A percentile compares a stretch with the other conserved stretches of the same genome.
phyloP scores from a whole-genome alignment of 2,329 filamentous ascomycete species.

The Cadophora gregata region DNA sequence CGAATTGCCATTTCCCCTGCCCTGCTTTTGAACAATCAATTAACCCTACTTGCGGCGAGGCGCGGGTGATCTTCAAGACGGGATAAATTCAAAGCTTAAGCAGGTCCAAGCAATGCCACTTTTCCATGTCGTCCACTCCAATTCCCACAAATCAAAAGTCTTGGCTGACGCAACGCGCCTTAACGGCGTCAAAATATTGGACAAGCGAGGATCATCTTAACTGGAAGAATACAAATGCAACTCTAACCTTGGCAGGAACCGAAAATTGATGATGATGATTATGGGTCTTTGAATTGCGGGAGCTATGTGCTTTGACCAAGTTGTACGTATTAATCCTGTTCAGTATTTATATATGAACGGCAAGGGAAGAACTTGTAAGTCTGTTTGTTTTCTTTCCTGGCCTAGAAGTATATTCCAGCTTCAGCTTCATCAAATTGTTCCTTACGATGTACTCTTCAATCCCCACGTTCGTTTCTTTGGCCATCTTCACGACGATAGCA shows the following conservation, averaged over 20 bases:
- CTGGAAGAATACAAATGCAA: slow-evolving; percentile 8
- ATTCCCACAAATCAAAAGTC: background rate
- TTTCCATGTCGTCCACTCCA: background rate
- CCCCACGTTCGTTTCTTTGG: slow-evolving; percentile 24
- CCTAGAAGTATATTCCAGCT: background rate
- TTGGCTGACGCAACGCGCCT: slow-evolving; percentile 13
- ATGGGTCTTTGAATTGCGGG: background rate
- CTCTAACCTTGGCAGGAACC: slow-evolving; percentile 12
- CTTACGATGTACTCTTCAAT: slow-evolving; percentile 13
- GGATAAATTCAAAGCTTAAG: slow-evolving; percentile 3
- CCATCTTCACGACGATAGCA: slow-evolving; percentile 18
- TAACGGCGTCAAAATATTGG: background rate
- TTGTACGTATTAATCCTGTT: background rate
- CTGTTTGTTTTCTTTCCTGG: background rate
- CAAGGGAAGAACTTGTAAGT: background rate
- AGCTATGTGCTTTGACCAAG: background rate
- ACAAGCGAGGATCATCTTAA: slow-evolving; percentile 3
- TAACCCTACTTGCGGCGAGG: background rate
- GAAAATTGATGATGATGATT: background rate
- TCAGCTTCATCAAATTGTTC: background rate
- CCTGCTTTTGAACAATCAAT: background rate
- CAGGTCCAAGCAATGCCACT: slow-evolving; percentile 12
- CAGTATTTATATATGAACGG: background rate
- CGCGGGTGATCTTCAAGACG: background rate
- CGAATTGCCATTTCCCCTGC: background rate